Base-by-base conservation (phyloP, 768 basidiomycete genomes). In the Mycena haematopus region DNA sequence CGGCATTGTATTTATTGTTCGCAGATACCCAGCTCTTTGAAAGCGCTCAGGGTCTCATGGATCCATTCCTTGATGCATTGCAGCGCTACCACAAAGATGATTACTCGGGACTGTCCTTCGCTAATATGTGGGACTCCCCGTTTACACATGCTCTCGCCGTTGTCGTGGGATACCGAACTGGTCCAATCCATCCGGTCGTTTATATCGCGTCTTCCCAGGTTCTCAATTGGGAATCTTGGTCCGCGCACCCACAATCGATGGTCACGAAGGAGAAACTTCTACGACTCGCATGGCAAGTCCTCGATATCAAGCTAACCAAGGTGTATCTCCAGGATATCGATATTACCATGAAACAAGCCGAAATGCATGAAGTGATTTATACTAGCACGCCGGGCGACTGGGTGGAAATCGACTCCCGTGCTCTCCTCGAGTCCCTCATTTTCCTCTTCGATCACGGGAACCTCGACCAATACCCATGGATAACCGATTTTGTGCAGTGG, bases 61-160 rank as follows among this genome's bases (percentile, higher is more conserved):
- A n/a, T 17, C 58, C 50, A 17, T 27, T 60, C 1, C 44, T 60
- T 10, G 51, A 60, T 17, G 58, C 58, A 6, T 17, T 60, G 1
- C 22, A 60, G n/a, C 58, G 58, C 8, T 55, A 61, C 38, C 45
- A 54, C n/a, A 36, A 17, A 42, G 46, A 31, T 6, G 25, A 29
- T 6, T 42, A 58, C 22, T 56, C 22, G 22, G 61, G 42, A n/a
- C 24, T 14, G 15, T 57, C 22, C 17, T 19, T 47, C 10, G 35
- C 33, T 14, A 46, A 17, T 13, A 14, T 62, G 24, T 62, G 61
- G 61, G 50, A 62, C 40, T 62, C 61, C 8, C 61, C 55, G 0
- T 62, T 62, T 22, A 56, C 25, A 0, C 55, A 27, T 8, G 55
- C 61, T 14, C 11, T 62, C 6, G 54, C 55, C 1, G 42, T 46